phyloP scores from a whole-genome alignment of 2,329 filamentous ascomycete species.

The Cordyceps javanica region DNA sequence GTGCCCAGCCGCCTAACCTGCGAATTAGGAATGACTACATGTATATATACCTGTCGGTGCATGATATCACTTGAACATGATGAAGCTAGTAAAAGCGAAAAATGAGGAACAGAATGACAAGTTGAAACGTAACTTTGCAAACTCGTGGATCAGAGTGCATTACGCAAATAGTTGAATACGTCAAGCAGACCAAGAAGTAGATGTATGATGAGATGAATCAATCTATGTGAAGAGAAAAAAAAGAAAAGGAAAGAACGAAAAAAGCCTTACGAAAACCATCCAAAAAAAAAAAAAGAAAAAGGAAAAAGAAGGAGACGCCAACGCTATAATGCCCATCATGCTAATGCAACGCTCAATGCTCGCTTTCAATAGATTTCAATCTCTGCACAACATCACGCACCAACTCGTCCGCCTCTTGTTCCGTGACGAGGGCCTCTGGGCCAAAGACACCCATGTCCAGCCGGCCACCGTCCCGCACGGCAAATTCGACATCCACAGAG shows the following conservation, averaged over 20 bases:
- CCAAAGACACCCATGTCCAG: constrained; percentile 38
- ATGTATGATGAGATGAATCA: neutral
- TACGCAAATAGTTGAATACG: too few relatives aligned
- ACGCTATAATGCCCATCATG: neutral
- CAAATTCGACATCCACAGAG: constrained; percentile 36
- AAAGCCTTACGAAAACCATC: neutral
- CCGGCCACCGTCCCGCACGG: constrained; percentile 22
- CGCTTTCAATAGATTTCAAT: constrained; percentile 14
- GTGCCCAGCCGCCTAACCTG: neutral
- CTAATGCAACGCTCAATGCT: neutral
- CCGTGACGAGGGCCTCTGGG: constrained; percentile 22
- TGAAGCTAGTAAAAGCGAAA: neutral
- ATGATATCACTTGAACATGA: constrained; percentile 1
- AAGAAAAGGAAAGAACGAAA: neutral
- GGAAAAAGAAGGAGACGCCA: neutral
- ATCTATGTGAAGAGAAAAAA: neutral
- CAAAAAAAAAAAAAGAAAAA: neutral
- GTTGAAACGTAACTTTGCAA: too few relatives aligned
- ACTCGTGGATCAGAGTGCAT: too few relatives aligned
- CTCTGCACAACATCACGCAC: constrained; percentile 20
- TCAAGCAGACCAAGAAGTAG: neutral
- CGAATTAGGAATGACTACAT: neutral
- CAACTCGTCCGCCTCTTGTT: constrained; percentile 21
- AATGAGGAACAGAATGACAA: neutral
- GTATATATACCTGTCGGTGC: constrained; percentile 1